These are phyloP conservation scores for Coemansia javaensis DNA, from an alignment of 192 early-diverging fungal species.

Conservation along the genomic window DNA sequence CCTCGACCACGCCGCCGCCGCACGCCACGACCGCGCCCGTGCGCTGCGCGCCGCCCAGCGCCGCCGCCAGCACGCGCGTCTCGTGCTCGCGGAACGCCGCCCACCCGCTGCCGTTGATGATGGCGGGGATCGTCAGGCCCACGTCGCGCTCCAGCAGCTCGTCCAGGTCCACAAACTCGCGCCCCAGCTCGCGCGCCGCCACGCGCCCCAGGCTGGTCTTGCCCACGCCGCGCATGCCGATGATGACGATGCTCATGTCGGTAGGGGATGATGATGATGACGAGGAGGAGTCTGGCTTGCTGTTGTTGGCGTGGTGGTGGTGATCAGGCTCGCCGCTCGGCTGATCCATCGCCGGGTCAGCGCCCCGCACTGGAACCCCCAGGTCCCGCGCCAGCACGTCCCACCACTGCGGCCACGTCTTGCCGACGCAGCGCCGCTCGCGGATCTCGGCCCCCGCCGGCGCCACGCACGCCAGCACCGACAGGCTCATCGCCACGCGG, in stretches of 20 bases:
- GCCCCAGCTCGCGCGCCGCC: conserved; percentile 62
- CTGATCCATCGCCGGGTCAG: conserved; percentile 19
- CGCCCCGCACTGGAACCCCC: conserved; percentile 51
- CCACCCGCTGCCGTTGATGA: conserved; percentile 78
- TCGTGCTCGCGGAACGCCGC: conserved; percentile 81
- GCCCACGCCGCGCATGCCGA: conserved; percentile 98
- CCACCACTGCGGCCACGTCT: conserved; percentile 99
- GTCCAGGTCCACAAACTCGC: conserved; percentile 88
- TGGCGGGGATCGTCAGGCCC: conserved; percentile 71
- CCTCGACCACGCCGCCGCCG: conserved; percentile 95
- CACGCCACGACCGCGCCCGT: conserved; percentile 75
- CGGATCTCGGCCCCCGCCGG: conserved; percentile 69
- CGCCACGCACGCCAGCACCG: conserved; percentile 73
- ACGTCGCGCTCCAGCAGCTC: conserved; percentile 67
- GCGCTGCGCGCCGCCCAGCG: conserved; percentile 55
- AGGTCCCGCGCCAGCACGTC: conserved; percentile 82
- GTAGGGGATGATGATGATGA: not conserved
- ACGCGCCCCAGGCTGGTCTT: conserved; percentile 83
- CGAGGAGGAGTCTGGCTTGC: too few species aligned
- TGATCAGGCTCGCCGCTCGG: too few species aligned
- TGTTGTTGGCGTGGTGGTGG: too few species aligned
- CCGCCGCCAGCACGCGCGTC: conserved; percentile 56
- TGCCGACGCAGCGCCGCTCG: conserved; percentile 97
- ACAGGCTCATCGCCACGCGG: conserved; percentile 96
- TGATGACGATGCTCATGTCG: conserved; percentile 73